Base-by-base conservation (phyloP, 2,329 filamentous ascomycete genomes). In the Talaromyces marneffei region DNA sequence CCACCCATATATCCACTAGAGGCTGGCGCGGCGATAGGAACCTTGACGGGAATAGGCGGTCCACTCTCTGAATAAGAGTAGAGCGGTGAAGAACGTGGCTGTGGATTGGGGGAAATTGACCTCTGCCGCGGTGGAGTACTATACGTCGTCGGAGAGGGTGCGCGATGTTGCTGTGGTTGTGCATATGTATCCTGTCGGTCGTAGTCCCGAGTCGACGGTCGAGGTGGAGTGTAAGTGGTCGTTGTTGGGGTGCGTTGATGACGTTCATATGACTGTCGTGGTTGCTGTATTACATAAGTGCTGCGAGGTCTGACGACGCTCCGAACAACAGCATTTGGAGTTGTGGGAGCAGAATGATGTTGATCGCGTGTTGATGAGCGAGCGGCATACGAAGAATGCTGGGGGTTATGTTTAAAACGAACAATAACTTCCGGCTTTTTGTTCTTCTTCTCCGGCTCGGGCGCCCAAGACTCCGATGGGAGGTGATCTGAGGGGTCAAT, bases 401-500 rank as follows among this genome's bases (percentile, higher is more conserved):
- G 64, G 4, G 75, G 69, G 3, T 71, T 69, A 59, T 78, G 73
- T 29, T 77, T 78, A 65, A 80, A 80, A 10, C 77, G 76, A 52
- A 81, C 74, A 16, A 80, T 77, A 27, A 80, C 75, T 52, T 80
- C 78, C 23, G 79, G 75, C 71, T 82, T 75, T 56, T 73, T 74
- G 53, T 70, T 75, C 66, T 87, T 87, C 40, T 80, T 79, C 65
- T 86, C 84, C 2, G 85, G 85, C 67, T 88, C 85, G 0, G 85
- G 85, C 0, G 85, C 85, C 85, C 85, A 88, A 2, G 83, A 85
- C 64, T 86, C 82, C 2, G 85, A 78, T 0, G 85, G 85, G 1
- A 88, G 77, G 68, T 87, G 85, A 69, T 88, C 85, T 0, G 84
- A 86, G 4, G 85, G 85, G 71, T 88, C 85, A 66, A 88, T 86